Evolutionary conservation across 108 stramenopile genomes (phyloP), one percentile per base, ranked within the genome.

Genomic region (Mayamaea pseudoterrestris): DNA sequence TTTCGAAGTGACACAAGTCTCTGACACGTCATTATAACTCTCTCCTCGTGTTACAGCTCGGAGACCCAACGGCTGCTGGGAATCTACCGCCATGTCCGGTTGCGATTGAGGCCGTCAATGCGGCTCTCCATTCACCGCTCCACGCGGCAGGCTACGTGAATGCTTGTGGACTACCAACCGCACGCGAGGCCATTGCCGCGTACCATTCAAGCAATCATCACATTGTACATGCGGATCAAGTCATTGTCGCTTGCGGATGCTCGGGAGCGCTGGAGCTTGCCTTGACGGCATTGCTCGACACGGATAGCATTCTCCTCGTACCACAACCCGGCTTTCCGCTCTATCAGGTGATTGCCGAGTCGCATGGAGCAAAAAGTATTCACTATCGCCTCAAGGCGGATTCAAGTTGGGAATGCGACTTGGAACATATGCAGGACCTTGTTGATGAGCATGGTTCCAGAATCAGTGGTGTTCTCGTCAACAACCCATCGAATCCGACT

Each of bases 401-500:
- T 13, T 50, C 62, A 12, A 54, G 66, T 20, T 96, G 95, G 95
- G 80, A 94, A 49, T 65, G 69, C 37, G 94, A 96, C 52, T 54
- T 92, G 59, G 69, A 76, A 30, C 73, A 80, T 16, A 50, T 96
- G 24, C n/a, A n/a, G n/a, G 83, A 94, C 37, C 29, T 51, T 5
- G 35, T 32, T 13, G 27, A 40, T 20, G 3, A 3, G 18, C 37
- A 39, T 3, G 2, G 26, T 31, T 3, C 3, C 2, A 12, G 13
- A 12, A 41, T 68, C 37, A 47, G 78, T 43, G 90, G 83, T 0
- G 88, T 96, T 23, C 49, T 96, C 14, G 47, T 96, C 40, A 96
- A 90, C 61, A 96, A 96, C 55, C 95, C 95, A 1, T 80, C 78
- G 41, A 92, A 90, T 62, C 91, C 94, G 0, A 93, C 91, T 30